Base-by-base conservation (phyloP, 495 filamentous ascomycete species). In the Penicillium longicatenatum region DNA sequence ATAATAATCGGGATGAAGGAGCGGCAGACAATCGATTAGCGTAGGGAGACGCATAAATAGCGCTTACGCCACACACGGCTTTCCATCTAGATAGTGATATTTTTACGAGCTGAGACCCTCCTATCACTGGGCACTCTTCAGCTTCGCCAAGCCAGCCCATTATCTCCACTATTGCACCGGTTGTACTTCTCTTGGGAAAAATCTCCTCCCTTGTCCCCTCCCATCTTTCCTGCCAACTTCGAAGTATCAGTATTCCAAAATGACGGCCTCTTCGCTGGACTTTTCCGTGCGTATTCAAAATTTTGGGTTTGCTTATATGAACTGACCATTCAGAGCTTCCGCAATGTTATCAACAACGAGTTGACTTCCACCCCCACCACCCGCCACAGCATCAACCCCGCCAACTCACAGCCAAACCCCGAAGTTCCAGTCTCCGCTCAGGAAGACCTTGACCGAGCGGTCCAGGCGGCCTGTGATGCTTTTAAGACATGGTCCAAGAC, bases 361-460 rank as follows among this genome's bases (percentile, higher is more conserved):
- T 51, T 73, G 26, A 63, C 64, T 19, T 50, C 67, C 17, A 70
- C 68, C 11, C 19, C 66, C 0, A 33, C 50, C 16, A 75, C 70
- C 24, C 67, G 64, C 16, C 64, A 71, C 46, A 73, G 80, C 37
- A 70, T 84, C 60, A 82, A 84, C 63, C 82, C 83, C 1, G 71
- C 78, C 9, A 84, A 71, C 17, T 69, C 69, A 24, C 64, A 83
- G 52, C 69, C 74, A 26, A 78, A 82, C 39, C 80, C 81, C 57
- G 75, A 77, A 35, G 82, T 86, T 9, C 82, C 84, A 1, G 68
- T 87, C 39, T 75, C 76, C 0, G 79, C 70, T 4, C 70, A 76
- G 29, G 62, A 78, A 35, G 84, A 89, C 50, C 71, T 87, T 20
- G 78, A 87, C 58, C 69, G 71, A 19, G 83, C 84, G 12, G 81